phyloP scores from a whole-genome alignment of 805 yeast species.

The Starmera amethionina region DNA sequence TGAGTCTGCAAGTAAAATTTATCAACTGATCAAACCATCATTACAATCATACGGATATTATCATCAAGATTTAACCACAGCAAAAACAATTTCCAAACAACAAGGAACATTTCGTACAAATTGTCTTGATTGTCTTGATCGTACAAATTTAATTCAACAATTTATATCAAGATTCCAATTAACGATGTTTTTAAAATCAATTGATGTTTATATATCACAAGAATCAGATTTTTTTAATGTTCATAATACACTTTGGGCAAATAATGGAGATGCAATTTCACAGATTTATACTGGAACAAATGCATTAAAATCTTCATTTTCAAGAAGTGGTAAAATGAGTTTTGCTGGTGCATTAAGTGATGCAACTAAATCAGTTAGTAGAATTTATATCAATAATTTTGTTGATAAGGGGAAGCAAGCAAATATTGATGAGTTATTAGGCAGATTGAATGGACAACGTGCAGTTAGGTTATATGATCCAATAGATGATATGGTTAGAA shows the following conservation, averaged over 20 bases:
- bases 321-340: conserved; percentile 93
- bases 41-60: conserved; percentile 77
- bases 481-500: conserved; percentile 70
- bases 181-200: conserved; percentile 39
- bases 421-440: conserved; percentile 81
- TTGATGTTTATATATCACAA: conserved; percentile 24
- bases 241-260: conserved; percentile 93
- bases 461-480: conserved; percentile 82
- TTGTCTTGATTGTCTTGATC: conserved; percentile 89
- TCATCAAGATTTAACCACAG: conserved; percentile 49
- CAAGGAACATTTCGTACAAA: conserved; percentile 88
- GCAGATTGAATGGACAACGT: conserved; percentile 62
- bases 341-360: conserved; percentile 96
- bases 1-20: conserved; percentile 65
- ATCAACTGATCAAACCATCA: conserved; percentile 55
- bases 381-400: conserved; percentile 93
- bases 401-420: conserved; percentile 86
- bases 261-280: conserved; percentile 93
- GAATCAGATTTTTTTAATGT: conserved; percentile 53
- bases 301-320: conserved; percentile 88
- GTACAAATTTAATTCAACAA: conserved; percentile 87
- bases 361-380: conserved; percentile 89
- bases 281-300: conserved; percentile 97
- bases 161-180: conserved; percentile 68
- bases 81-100: conserved; percentile 61